phyloP scores from a whole-genome alignment of 139 green algal genomes.

The Chlorella sp. region DNA sequence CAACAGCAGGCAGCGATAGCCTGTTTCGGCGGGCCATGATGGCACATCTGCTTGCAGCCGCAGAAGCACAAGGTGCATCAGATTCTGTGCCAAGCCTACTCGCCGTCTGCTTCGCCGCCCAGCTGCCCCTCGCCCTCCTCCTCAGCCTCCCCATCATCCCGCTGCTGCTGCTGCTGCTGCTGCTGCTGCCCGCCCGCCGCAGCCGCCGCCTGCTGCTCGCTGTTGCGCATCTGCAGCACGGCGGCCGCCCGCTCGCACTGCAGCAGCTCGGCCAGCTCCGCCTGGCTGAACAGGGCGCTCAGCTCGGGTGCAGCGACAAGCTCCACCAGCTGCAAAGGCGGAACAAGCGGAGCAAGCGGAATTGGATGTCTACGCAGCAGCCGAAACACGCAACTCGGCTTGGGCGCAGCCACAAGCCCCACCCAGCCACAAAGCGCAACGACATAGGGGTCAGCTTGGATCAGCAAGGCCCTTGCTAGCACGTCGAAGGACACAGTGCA shows the following conservation, averaged over 20 bases:
- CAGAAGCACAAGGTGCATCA: too few relatives aligned
- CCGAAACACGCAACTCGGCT: too few relatives aligned
- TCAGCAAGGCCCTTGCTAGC: too few relatives aligned
- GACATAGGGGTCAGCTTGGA: too few relatives aligned
- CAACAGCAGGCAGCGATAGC: background rate
- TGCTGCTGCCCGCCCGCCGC: background rate
- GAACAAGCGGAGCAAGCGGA: too few relatives aligned
- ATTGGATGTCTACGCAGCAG: too few relatives aligned
- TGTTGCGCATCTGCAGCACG: slow-evolving; percentile 35
- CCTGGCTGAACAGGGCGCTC: slow-evolving; percentile 5
- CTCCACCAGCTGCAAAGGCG: slow-evolving; percentile 20
- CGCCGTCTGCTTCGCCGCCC: background rate
- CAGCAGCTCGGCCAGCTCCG: slow-evolving; percentile 36
- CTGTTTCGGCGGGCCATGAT: too few relatives aligned
- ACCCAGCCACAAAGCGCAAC: too few relatives aligned
- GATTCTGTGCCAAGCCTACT: too few relatives aligned
- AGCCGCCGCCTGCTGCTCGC: background rate
- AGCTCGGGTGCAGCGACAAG: background rate
- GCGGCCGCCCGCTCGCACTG: slow-evolving; percentile 17
- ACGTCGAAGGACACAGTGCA: too few relatives aligned
- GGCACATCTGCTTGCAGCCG: too few relatives aligned
- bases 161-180: slow-evolving; percentile 10
- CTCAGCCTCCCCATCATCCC: background rate
- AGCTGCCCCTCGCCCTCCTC: background rate
- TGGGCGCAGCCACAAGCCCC: too few relatives aligned